phyloP scores from a whole-genome alignment of 495 filamentous ascomycete species.

The Penicillium maclennaniae region DNA sequence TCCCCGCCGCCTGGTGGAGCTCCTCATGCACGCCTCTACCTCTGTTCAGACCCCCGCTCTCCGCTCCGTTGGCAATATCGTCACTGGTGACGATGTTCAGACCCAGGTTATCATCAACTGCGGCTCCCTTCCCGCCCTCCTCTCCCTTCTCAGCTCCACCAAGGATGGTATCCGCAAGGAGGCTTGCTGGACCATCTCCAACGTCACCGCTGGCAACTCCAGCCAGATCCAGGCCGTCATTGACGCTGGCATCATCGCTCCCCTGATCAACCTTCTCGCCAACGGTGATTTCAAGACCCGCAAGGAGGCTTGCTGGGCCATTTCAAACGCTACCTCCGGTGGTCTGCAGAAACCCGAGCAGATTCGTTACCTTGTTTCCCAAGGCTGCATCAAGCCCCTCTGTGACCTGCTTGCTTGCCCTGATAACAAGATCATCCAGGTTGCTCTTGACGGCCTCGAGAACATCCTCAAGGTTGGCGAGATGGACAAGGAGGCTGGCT shows the following conservation, averaged over 20 bases:
- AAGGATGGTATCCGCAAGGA: slow-evolving; percentile 99
- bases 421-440: slow-evolving; percentile 99
- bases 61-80: slow-evolving; percentile 97
- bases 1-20: slow-evolving; percentile 91
- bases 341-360: slow-evolving; percentile 98
- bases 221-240: slow-evolving; percentile 97
- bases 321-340: slow-evolving; percentile 97
- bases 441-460: slow-evolving; percentile 96
- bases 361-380: slow-evolving; percentile 87
- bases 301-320: slow-evolving; percentile 99
- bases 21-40: slow-evolving; percentile 98
- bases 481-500: slow-evolving; percentile 87
- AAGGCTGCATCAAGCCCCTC: slow-evolving; percentile 95
- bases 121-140: slow-evolving; percentile 83
- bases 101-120: slow-evolving; percentile 99
- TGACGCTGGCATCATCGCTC: slow-evolving; percentile 94
- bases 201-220: slow-evolving; percentile 97
- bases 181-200: slow-evolving; percentile 99
- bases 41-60: slow-evolving; percentile 98
- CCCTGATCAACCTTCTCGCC: slow-evolving; percentile 89
- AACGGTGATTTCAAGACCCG: slow-evolving; percentile 99
- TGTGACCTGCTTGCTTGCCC: slow-evolving; percentile 96
- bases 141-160: slow-evolving; percentile 88
- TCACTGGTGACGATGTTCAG: slow-evolving; percentile 97
- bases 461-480: slow-evolving; percentile 99